These are phyloP conservation scores for Anthostomella pinea DNA, from an alignment of 2,329 filamentous ascomycete species.

Conservation along the genomic window DNA sequence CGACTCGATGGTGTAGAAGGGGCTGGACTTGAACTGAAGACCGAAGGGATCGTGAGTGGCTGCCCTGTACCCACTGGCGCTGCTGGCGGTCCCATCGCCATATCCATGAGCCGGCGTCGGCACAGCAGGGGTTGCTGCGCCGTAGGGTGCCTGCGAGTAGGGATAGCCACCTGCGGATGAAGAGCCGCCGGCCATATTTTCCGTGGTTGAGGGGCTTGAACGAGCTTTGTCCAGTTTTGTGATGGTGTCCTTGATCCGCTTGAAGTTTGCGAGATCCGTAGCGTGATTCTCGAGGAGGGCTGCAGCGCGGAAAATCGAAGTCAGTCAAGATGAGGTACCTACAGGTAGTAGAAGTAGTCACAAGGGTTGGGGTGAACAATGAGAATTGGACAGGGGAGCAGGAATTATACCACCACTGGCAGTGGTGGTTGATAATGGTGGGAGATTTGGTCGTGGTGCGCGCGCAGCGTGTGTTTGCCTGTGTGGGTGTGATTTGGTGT, in stretches of 20 bases:
- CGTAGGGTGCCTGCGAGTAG: constrained; percentile 2
- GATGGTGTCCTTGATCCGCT: constrained; percentile 10
- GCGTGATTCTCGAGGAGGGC: constrained; percentile 12
- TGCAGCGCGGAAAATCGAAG: constrained; percentile 1
- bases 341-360: constrained; percentile 5
- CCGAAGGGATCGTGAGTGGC: constrained; percentile 11
- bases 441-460: too few species aligned
- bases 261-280: constrained; percentile 5
- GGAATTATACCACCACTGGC: not conserved
- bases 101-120: constrained; percentile 10
- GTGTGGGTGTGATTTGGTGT: too few species aligned
- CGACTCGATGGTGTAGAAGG: constrained; percentile 74
- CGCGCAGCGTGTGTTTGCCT: too few species aligned
- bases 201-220: constrained; percentile 8
- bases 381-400: too few species aligned
- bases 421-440: too few species aligned
- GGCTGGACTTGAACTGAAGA: constrained; percentile 65
- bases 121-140: constrained; percentile 6
- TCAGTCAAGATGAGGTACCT: too few species aligned
- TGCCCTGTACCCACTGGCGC: constrained; percentile 11
- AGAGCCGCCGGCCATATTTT: constrained; percentile 6
- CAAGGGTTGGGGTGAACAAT: not conserved
- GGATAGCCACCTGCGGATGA: not conserved
- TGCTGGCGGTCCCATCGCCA: constrained; percentile 11
- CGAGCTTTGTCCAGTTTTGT: constrained; percentile 2